A percentile compares a stretch with the other conserved stretches of the same genome.
Conservation (phyloP, 208 protist species). For the Porcisia deanei region DNA sequence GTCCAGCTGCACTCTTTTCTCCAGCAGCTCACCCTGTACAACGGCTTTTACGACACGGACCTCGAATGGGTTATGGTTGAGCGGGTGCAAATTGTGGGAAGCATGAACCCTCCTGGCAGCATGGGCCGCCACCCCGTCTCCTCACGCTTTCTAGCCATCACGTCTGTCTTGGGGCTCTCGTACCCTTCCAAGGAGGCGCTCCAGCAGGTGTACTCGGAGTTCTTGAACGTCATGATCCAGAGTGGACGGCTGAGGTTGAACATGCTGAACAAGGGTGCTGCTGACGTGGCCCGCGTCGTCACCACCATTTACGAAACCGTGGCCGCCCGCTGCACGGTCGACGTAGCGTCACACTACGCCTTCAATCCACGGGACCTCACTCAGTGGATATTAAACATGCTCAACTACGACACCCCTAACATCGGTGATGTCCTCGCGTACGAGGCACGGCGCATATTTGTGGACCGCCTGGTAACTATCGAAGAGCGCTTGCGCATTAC, state of each 20-base stretch:
- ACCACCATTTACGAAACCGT: constrained; percentile 95
- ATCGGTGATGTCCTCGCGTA: constrained; percentile 92
- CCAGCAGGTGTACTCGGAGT: constrained; percentile 93
- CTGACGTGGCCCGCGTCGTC: constrained; percentile 93
- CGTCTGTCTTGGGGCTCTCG: constrained; percentile 92
- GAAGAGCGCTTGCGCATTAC: constrained; percentile 77
- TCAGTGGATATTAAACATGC: constrained; percentile 91
- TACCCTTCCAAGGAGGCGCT: constrained; percentile 95
- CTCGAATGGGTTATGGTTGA: constrained; percentile 97
- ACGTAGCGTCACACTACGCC: constrained; percentile 97
- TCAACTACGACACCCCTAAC: constrained; percentile 91
- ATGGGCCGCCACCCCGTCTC: constrained; percentile 95
- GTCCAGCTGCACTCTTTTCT: constrained; percentile 97
- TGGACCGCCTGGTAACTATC: constrained; percentile 91
- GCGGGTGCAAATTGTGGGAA: constrained; percentile 95
- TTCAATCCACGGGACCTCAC: constrained; percentile 98
- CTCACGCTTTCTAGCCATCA: constrained; percentile 95
- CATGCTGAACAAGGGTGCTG: constrained; percentile 72
- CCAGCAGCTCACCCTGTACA: constrained; percentile 97
- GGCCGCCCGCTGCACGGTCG: constrained; percentile 88
- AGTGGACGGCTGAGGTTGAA: constrained; percentile 67
- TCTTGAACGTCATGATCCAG: constrained; percentile 92
- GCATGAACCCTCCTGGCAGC: constrained; percentile 96
- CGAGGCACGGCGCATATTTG: constrained; percentile 95
- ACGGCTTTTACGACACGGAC: constrained; percentile 95